Base-by-base conservation (phyloP, 2,329 filamentous ascomycete species). In the Aspergillus glaucus region DNA sequence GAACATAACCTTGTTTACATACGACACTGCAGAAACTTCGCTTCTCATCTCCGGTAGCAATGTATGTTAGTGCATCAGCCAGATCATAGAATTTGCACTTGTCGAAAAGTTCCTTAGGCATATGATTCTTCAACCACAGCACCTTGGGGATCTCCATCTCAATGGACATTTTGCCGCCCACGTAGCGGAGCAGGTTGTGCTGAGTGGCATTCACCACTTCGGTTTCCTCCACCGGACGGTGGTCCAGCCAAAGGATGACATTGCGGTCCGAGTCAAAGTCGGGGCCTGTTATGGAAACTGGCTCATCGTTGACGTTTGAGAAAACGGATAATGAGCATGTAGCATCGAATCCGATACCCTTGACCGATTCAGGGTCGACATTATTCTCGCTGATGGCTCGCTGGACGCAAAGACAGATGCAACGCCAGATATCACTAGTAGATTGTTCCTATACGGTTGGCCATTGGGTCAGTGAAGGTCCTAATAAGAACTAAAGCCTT, bases 131-230 rank as follows among this genome's bases (percentile, higher is more conserved):
- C 65, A 98, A 79, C 93, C 93, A 98, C 50, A 97, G 78, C 1
- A 96, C 88, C 74, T 98, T 98, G 55, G 93, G 93, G 48, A 98
- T 94, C 70, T 98, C 93, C 93, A 98, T 98, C 76, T 98, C 93
- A 56, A 96, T 92, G 67, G 89, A 95, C 93, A 98, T 98, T 67
- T 87, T 92, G 55, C 93, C 93, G 59, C 93, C 93, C 15, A 98
- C 93, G 65, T 98, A 98, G 63, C 90, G 87, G 50, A 98, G 81
- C 47, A 98, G 77, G 69, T 94, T 93, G 76, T 98, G 93, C 46
- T 85, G 79, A 2, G 93, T 97, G 47, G 83, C 82, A 69, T 98
- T 98, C 75, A 98, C 95, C 73, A 88, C 87, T 54, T 88, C 85
- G 0, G 92, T 94, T 77, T 98, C 93, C 52, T 88, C 82, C 12